Base-by-base conservation (phyloP, 2,329 filamentous ascomycete genomes). In the Hypocrella siamensis region DNA sequence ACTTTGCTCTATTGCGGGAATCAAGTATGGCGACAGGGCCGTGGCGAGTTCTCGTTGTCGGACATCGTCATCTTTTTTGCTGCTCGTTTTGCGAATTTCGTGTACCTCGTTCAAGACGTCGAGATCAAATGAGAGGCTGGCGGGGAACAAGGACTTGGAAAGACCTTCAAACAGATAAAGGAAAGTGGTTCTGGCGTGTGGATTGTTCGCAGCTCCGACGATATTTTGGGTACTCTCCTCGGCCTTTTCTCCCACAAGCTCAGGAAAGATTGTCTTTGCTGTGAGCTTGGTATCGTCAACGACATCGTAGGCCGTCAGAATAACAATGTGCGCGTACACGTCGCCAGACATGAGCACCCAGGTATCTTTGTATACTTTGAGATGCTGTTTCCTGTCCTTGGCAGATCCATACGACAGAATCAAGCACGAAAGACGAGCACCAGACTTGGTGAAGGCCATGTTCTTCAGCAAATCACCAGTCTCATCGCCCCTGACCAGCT, bases 251-350 rank as follows among this genome's bases (percentile, higher is more conserved):
- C 77, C 81, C 14, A 94, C 58, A 10, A 98, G 64, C 54, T 96
- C 88, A 0, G 82, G 67, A 54, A 93, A 84, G 41, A 98, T 80
- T 19, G 80, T 67, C 59, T 93, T 96, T 31, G 75, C 67, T 3
- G 75, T 82, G 47, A 93, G 65, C 41, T 92, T 86, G 8, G 90
- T 98, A 52, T 98, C 90, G 45, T 98, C 90, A 30, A 93, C 75
- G 30, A 93, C 77, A 46, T 96, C 90, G 50, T 86, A 85, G 2
- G 84, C 83, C 2, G 85, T 69, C 34, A 96, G 66, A 21, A 98
- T 71, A 33, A 96, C 70, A 39, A 78, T 65, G 48, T 93, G 84
- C 2, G 75, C 90, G 46, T 86, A 57, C 6, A 65, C 53, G 48
- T 98, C 88, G 30, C 72, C 75, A 3, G 85, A 82, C 72, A 98